Evolutionary conservation across 331 rosid species (phyloP).

Genomic region (Cydonia oblonga): DNA sequence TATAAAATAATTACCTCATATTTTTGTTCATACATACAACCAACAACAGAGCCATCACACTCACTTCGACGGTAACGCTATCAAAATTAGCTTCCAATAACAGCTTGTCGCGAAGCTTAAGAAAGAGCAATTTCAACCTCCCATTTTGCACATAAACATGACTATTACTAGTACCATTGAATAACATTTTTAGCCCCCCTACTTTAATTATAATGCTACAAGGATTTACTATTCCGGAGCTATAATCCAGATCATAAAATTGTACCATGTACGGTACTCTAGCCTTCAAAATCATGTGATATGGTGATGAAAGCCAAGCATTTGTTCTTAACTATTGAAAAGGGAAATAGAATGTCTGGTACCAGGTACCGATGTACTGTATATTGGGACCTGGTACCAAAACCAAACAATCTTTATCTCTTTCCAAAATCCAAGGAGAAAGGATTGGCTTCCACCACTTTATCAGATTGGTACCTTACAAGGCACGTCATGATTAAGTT

Average conservation of each 20-base stretch:
- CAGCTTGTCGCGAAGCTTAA: background rate
- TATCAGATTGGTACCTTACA: no score
- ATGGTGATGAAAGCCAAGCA: background rate
- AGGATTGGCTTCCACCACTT: background rate
- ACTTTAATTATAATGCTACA: background rate
- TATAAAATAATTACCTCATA: background rate
- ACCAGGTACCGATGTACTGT: background rate
- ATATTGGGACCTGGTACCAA: background rate
- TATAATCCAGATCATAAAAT: background rate
- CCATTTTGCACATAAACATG: background rate
- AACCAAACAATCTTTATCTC: no score
- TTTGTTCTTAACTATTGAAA: background rate
- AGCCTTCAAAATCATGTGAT: background rate
- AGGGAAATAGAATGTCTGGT: background rate
- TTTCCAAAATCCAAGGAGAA: no score
- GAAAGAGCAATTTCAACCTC: background rate
- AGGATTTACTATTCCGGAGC: background rate
- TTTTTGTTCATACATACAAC: background rate
- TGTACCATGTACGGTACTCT: background rate
- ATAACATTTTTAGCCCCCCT: background rate
- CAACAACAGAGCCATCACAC: background rate
- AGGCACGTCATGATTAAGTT: no score
- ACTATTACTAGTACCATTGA: background rate
- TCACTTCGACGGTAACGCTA: background rate
- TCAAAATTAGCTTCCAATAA: background rate